Percentiles rank a stretch among this genome's conserved stretches.
phyloP scores from a whole-genome alignment of 83 land plant species.

The Picea engelmannii region DNA sequence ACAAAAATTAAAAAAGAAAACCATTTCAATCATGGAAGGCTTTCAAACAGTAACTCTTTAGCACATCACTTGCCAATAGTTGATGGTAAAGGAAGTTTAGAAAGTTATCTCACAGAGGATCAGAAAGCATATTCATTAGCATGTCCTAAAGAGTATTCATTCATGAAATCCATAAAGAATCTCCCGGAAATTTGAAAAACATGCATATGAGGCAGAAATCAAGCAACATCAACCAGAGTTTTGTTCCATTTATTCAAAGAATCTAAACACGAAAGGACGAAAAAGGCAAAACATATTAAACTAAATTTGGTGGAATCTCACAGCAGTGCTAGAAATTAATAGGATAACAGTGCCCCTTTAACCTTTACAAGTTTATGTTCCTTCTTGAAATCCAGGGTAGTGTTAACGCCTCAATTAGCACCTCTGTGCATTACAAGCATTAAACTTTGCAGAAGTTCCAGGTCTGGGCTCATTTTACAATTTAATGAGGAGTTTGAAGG shows the following conservation, averaged over 20 bases:
- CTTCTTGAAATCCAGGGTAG: not conserved
- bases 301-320: not conserved
- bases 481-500: too few species aligned
- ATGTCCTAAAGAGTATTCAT: not conserved
- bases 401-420: too few species aligned
- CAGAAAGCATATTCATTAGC: not conserved
- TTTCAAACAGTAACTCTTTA: not conserved
- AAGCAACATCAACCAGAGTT: not conserved
- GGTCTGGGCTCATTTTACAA: too few species aligned
- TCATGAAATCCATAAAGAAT: not conserved
- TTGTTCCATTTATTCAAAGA: not conserved
- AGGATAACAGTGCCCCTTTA: not conserved
- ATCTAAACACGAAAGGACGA: not conserved
- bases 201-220: not conserved
- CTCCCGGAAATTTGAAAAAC: not conserved
- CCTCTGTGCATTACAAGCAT: too few species aligned
- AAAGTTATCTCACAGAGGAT: too few species aligned
- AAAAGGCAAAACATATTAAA: not conserved
- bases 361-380: not conserved
- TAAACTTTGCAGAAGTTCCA: too few species aligned
- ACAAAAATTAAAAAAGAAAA: conserved; percentile 1
- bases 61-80: not conserved
- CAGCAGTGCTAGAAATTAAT: not conserved
- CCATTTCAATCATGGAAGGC: not conserved
- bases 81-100: not conserved